These are phyloP conservation scores for Curvularia verruculosa DNA, from an alignment of 2,329 filamentous ascomycete species.

Conservation along the genomic window DNA sequence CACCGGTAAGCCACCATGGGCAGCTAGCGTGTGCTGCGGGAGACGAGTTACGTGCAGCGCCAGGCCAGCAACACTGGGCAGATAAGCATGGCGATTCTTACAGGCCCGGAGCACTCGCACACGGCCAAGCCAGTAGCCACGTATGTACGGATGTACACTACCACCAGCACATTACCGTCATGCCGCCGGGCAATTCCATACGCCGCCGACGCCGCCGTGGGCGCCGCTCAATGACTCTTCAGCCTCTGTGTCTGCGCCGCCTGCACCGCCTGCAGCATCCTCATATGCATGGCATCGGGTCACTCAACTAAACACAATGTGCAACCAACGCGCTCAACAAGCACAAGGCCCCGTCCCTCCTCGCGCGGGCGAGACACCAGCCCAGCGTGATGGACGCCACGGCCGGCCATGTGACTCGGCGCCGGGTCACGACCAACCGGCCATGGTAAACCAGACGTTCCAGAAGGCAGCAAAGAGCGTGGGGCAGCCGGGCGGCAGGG, in stretches of 20 bases:
- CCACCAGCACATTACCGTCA: neutral
- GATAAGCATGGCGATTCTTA: conserved; percentile 14
- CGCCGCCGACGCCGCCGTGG: neutral
- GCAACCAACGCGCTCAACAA: neutral
- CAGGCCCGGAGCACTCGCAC: conserved; percentile 11
- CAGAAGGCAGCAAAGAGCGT: conserved; percentile 16
- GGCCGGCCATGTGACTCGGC: neutral
- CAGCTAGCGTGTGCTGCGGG: conserved; percentile 5
- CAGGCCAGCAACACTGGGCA: conserved; percentile 7
- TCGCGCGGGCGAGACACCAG: neutral
- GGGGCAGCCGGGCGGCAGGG: conserved; percentile 21
- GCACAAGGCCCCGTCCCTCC: neutral
- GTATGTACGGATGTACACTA: too few relatives aligned
- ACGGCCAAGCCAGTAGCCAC: conserved; percentile 1
- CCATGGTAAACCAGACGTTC: neutral
- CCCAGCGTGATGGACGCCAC: neutral
- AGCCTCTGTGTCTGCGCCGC: neutral
- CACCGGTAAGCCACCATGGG: neutral
- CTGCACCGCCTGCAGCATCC: too few relatives aligned
- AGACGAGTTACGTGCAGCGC: conserved; percentile 7
- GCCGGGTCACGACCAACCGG: neutral
- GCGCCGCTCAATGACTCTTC: neutral
- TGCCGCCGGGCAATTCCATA: neutral
- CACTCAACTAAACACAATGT: neutral
- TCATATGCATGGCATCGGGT: neutral